Evolutionary conservation across 2,329 filamentous ascomycete genomes (phyloP), one percentile per base, ranked within the genome.

Genomic region (Neophaeococcomyces aloes): DNA sequence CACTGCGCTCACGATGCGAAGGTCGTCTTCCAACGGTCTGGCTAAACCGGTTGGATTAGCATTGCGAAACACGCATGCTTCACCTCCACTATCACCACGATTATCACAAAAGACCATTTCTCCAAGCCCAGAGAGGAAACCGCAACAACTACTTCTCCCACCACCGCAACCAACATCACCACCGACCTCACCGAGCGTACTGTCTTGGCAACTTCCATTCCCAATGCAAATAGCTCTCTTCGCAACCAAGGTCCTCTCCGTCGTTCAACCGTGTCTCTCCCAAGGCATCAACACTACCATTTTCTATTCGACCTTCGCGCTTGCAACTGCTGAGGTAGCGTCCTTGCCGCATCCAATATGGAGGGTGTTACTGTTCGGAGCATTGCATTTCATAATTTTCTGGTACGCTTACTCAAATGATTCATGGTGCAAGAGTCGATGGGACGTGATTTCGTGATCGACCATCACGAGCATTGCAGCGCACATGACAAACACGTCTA

Each of bases 241-340:
- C 14, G 47, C 34, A 3, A 19, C 50, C 18, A 55, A 55, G 38
- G 30, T 55, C 13, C 31, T 55, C 25, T 47, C 33, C 25, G 48
- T 49, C 2, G 30, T 55, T 11, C 53, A 55, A 23, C 53, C 53
- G 7, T 55, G 53, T 31, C 21, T 55, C 18, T 25, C 38, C 3
- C 33, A 35, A 6, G 53, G 52, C 7, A 46, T 54, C 29, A 51
- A 55, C 34, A 46, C 46, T 10, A n/a, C 39, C 3, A 33, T 53
- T 11, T 49, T 54, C 29, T 55, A 55, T 33, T 50, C 48, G 3
- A 29, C 53, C 19, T 50, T 55, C 15, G 38, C 21, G 5, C 19
- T 49, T 2, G 53, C 53, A 7, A 33, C 52, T 14, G 36, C 50
- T 4, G 53, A 55, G 39, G 48, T 55, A 31, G 46, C 52, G 6